These are phyloP conservation scores for Strigomonas culicis DNA, from an alignment of 208 protist species.

Conservation along the genomic window DNA sequence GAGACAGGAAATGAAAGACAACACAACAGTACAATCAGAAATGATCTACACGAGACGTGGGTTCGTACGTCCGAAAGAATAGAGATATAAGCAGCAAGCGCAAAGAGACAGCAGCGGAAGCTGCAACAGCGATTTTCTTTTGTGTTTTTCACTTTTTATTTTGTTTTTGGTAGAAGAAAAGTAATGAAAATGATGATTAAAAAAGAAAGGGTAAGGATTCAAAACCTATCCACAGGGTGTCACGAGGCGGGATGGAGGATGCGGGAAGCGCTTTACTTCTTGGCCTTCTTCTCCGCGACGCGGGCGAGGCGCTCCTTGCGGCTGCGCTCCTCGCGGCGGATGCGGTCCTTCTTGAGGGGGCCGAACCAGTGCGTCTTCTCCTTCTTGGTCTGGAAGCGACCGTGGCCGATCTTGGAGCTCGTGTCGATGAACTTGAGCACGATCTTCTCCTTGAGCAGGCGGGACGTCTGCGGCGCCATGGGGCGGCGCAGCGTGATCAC, in stretches of 20 bases:
- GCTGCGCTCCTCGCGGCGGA: constrained; percentile 76
- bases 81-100: no score
- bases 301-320: constrained; percentile 81
- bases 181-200: background rate
- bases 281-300: constrained; percentile 74
- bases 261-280: constrained; percentile 6
- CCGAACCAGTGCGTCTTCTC: constrained; percentile 98
- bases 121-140: background rate
- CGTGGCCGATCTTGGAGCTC: constrained; percentile 98
- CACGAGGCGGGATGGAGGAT: background rate
- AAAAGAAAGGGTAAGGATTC: background rate
- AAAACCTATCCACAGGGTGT: background rate
- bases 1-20: background rate
- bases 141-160: constrained; percentile 4
- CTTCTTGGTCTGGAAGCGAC: constrained; percentile 98
- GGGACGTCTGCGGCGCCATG: constrained; percentile 85
- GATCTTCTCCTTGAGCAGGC: constrained; percentile 92
- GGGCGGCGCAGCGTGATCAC: constrained; percentile 98
- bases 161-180: background rate
- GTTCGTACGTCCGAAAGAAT: no score
- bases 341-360: constrained; percentile 92
- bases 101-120: background rate
- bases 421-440: constrained; percentile 99
- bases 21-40: no score
- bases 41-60: no score